Evolutionary conservation across 768 basidiomycete genomes (phyloP), one percentile per base, ranked within the genome.

Genomic region (Phylloporus sp.): DNA sequence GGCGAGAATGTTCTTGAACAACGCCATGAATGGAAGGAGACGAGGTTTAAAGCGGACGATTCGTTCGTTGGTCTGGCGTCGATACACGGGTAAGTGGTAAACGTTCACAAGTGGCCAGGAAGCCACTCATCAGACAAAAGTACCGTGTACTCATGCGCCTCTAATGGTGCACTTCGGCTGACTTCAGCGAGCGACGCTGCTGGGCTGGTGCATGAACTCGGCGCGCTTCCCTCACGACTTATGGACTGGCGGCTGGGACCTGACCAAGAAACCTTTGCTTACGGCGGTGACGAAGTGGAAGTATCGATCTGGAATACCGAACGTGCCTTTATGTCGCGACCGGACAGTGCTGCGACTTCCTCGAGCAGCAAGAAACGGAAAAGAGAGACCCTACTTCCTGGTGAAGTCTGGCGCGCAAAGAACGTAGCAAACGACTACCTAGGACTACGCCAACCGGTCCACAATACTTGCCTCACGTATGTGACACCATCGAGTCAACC

Each of bases 241-340:
- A 69, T 66, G 37, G 79, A 78, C 44, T 89, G 87, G 84, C 73
- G 74, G 26, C 57, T 88, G 20, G 78, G 81, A 2, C 59, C 68
- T 15, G 69, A 77, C 48, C 68, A 67, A 3, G 61, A 72, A 28
- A 75, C 75, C 0, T 91, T 93, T 68, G 76, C 82, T 3, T 92
- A 90, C 51, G 90, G 84, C 11, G 90, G 90, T 3, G 82, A 91
- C 52, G 90, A 93, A 65, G 87, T 93, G 15, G 86, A 90, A 46
- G 63, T 87, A 3, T 91, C 89, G 2, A 59, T 91, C 4, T 93
- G 90, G 90, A 71, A 86, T 58, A 75, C 77, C 7, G 84, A 90
- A 57, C 55, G 72, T 65, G 60, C 87, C 66, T 72, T 78, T 62
- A 50, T 60, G 38, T 24, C 64, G 40, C 50, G 22, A 21, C 18